These are phyloP conservation scores for Mercurialis annua DNA, from an alignment of 345 rosid species.

Conservation along the genomic window DNA sequence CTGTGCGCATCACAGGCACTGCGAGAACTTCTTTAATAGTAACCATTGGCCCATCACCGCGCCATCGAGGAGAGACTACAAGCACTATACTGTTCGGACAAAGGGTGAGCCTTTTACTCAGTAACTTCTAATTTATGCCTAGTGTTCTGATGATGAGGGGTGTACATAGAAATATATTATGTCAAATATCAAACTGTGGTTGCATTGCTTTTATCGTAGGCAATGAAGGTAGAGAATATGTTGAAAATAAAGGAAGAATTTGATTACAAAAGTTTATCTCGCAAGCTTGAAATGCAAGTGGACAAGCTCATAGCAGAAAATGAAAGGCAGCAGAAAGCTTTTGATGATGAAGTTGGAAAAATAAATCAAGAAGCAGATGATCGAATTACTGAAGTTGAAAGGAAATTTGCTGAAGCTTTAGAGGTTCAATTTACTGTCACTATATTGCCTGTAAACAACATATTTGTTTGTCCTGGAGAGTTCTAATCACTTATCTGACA, in stretches of 20 bases:
- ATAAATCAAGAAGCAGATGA: conserved; percentile 33
- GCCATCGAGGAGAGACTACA: conserved; percentile 36
- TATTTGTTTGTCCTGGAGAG: neutral
- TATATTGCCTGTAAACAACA: neutral
- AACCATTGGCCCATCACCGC: conserved; percentile 36
- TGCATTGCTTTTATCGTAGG: conserved; percentile 16
- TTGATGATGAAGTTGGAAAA: conserved; percentile 31
- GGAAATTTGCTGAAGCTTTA: conserved; percentile 36
- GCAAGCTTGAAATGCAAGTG: conserved; percentile 35
- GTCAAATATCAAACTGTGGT: neutral
- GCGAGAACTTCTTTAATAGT: conserved; percentile 36
- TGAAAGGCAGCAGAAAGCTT: conserved; percentile 30
- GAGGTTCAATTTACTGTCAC: conserved; percentile 22
- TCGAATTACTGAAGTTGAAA: conserved; percentile 34
- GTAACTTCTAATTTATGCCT: neutral
- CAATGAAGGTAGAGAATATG: conserved; percentile 39
- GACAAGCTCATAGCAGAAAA: conserved; percentile 37
- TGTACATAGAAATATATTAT: neutral
- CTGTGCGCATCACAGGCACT: conserved; percentile 29
- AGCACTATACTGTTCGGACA: conserved; percentile 39
- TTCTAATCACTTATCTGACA: neutral
- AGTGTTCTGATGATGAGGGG: neutral
- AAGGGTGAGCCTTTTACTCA: conserved; percentile 23
- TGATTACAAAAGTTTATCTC: conserved; percentile 34
- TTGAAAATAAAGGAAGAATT: conserved; percentile 36